These are phyloP conservation scores for Chaetomium globosum DNA, from an alignment of 2,329 filamentous ascomycete genomes.

Conservation along the genomic window DNA sequence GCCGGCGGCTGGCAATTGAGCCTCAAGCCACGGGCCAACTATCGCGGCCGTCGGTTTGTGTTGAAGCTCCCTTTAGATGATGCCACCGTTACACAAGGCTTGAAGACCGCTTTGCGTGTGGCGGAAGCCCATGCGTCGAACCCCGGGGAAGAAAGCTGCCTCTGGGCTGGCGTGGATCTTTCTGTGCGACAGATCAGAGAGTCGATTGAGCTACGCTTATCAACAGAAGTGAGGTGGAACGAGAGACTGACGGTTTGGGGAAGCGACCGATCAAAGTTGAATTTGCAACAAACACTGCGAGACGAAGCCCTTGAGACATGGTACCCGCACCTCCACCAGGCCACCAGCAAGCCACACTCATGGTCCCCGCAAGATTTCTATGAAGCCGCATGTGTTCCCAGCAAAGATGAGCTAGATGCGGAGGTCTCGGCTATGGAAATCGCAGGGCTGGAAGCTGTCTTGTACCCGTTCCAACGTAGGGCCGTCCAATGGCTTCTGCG, in stretches of 20 bases:
- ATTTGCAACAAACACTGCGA: constrained; percentile 32
- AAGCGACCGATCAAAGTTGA: constrained; percentile 23
- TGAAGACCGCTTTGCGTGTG: constrained; percentile 25
- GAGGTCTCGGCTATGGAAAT: constrained; percentile 47
- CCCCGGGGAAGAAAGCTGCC: constrained; percentile 29
- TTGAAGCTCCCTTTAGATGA: constrained; percentile 15
- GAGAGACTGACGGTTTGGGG: constrained; percentile 32
- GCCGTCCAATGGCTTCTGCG: constrained; percentile 70
- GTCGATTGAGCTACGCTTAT: constrained; percentile 21
- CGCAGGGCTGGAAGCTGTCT: constrained; percentile 50
- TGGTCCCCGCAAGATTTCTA: constrained; percentile 66
- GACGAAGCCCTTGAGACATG: constrained; percentile 32
- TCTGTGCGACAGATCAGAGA: constrained; percentile 20
- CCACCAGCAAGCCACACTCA: constrained; percentile 17
- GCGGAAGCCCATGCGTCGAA: constrained; percentile 25
- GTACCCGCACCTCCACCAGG: constrained; percentile 28
- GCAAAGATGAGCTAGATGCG: constrained; percentile 44
- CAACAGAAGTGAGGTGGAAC: constrained; percentile 40
- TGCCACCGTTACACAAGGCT: constrained; percentile 4
- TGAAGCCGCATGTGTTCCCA: constrained; percentile 65
- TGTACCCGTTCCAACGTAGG: constrained; percentile 74
- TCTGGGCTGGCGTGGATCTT: constrained; percentile 34
- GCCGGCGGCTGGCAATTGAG: constrained; percentile 17
- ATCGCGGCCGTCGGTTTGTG: constrained; percentile 20
- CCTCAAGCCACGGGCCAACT: constrained; percentile 29